Conservation (phyloP, 192 early-diverging fungal species). For the Umbelopsis vinacea region DNA sequence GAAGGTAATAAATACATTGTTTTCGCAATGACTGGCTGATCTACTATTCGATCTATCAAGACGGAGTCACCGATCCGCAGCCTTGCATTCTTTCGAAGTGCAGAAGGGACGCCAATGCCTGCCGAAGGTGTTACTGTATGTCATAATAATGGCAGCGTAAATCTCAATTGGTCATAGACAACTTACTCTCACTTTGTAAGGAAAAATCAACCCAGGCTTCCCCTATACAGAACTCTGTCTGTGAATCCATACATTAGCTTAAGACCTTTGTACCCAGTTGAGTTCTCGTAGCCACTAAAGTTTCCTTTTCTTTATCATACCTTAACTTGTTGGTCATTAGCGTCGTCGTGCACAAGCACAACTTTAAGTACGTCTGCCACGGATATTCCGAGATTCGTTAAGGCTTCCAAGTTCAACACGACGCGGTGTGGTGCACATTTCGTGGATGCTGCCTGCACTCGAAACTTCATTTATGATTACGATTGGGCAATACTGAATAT, state of each 20-base stretch:
- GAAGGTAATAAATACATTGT: conserved; percentile 10
- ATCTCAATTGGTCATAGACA: background rate
- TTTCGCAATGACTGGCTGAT: conserved; percentile 12
- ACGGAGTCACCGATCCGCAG: background rate
- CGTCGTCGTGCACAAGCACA: background rate
- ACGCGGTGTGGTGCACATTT: conserved; percentile 18
- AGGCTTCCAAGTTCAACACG: conserved; percentile 16
- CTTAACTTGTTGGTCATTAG: background rate
- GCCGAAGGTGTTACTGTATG: background rate
- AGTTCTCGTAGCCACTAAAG: too few relatives aligned
- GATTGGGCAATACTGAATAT: background rate
- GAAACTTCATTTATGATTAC: conserved; percentile 1
- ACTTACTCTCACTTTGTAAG: background rate
- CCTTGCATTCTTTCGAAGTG: conserved; percentile 8
- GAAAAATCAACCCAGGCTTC: conserved; percentile 20
- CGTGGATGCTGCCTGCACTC: conserved; percentile 19
- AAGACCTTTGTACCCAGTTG: background rate
- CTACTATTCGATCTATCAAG: background rate
- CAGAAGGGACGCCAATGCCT: background rate
- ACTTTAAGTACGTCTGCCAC: conserved; percentile 26
- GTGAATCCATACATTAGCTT: background rate
- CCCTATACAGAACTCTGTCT: background rate
- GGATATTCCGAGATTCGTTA: conserved; percentile 14
- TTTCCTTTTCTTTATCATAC: background rate
- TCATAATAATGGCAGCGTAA: background rate